Evolutionary conservation across 768 basidiomycete species (phyloP).

Genomic region (Suillus sp.): DNA sequence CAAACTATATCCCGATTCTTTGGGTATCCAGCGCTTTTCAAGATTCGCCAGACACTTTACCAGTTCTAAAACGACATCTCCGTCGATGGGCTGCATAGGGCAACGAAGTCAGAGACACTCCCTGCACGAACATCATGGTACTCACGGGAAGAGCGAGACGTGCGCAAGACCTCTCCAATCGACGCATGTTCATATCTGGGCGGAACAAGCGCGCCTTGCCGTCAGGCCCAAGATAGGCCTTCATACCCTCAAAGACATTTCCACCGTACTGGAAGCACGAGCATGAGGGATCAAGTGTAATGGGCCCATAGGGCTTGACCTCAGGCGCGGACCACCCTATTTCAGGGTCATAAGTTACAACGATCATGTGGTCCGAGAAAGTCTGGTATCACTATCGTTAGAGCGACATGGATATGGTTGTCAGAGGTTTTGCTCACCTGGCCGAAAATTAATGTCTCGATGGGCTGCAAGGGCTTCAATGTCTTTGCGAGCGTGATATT

Average conservation of each 20-base stretch:
- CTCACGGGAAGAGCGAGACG: constrained; percentile 75
- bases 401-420: constrained; percentile 10
- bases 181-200: constrained; percentile 83
- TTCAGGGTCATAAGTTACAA: constrained; percentile 59
- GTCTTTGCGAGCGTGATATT: constrained; percentile 46
- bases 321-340: constrained; percentile 73
- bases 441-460: constrained; percentile 57
- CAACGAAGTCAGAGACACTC: not conserved
- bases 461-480: constrained; percentile 52
- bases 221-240: constrained; percentile 74
- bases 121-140: constrained; percentile 10
- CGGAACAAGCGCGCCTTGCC: constrained; percentile 80
- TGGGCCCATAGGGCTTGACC: constrained; percentile 69
- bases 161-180: constrained; percentile 67
- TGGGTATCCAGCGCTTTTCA: constrained; percentile 88
- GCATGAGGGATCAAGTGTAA: constrained; percentile 57
- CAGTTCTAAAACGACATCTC: constrained; percentile 47
- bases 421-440: constrained; percentile 40
- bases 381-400: constrained; percentile 35
- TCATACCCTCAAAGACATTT: constrained; percentile 67
- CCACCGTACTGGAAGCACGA: constrained; percentile 65
- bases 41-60: constrained; percentile 67
- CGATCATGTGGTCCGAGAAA: constrained; percentile 81
- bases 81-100: constrained; percentile 41
- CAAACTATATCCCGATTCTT: constrained; percentile 69